phyloP scores from a whole-genome alignment of 2,329 filamentous ascomycete genomes.

The Drechslerella dactyloides region DNA sequence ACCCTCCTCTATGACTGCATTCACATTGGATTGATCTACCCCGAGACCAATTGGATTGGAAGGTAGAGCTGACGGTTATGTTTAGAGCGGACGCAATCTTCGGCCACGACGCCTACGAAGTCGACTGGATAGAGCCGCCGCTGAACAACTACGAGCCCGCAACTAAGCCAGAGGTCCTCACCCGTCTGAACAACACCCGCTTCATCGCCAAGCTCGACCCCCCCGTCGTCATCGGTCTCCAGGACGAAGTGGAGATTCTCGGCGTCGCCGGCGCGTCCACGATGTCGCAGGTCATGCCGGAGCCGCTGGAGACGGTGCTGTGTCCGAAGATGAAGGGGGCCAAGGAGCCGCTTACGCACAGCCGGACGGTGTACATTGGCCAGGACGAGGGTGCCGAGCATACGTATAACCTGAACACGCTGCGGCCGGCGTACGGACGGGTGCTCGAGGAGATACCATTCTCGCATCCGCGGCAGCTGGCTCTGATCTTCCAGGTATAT shows the following conservation, averaged over 20 bases:
- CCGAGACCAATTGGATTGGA: not conserved
- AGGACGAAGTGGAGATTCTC: conserved; percentile 52
- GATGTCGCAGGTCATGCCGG: conserved; percentile 40
- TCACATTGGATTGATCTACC: no score
- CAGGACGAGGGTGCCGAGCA: conserved; percentile 56
- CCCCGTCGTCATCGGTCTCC: conserved; percentile 70
- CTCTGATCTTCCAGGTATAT: conserved; percentile 70
- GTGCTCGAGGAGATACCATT: conserved; percentile 74
- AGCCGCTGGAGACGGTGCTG: conserved; percentile 50
- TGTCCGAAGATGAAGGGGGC: conserved; percentile 48
- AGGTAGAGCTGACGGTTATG: conserved; percentile 8
- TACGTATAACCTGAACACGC: conserved; percentile 70
- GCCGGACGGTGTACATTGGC: conserved; percentile 52
- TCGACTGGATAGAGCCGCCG: conserved; percentile 55
- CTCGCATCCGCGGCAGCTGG: conserved; percentile 76
- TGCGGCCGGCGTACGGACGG: conserved; percentile 75
- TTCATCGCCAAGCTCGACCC: conserved; percentile 79
- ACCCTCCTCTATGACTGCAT: not conserved
- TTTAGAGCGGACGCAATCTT: conserved; percentile 33
- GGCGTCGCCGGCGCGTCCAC: conserved; percentile 47
- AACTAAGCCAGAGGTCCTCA: conserved; percentile 35
- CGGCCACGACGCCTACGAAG: conserved; percentile 41
- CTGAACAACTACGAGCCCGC: conserved; percentile 53
- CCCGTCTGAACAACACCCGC: conserved; percentile 50
- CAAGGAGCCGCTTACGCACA: conserved; percentile 27